phyloP scores from a whole-genome alignment of 2,329 filamentous ascomycete species.

The Colletotrichum sp. region DNA sequence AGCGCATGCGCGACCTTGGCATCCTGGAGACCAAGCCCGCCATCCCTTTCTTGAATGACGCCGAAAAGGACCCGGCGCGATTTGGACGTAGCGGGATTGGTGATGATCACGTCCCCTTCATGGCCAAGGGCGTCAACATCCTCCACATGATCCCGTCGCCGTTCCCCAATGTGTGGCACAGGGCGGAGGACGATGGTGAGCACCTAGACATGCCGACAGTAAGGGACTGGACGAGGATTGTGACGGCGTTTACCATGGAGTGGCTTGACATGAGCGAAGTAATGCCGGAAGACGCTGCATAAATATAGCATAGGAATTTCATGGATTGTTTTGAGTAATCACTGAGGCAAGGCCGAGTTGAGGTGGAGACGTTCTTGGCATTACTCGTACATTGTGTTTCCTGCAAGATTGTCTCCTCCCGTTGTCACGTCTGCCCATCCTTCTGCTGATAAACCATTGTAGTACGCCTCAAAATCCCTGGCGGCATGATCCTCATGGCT shows the following conservation, averaged over 20 bases:
- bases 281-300: constrained; percentile 25
- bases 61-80: constrained; percentile 44
- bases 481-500: not conserved
- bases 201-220: constrained; percentile 75
- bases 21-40: constrained; percentile 49
- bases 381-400: not conserved
- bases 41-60: constrained; percentile 61
- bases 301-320: not conserved
- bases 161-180: constrained; percentile 78
- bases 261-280: constrained; percentile 73
- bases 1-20: constrained; percentile 63
- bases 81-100: constrained; percentile 50
- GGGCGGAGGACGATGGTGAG: constrained; percentile 71
- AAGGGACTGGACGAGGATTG: constrained; percentile 77
- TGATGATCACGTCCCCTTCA: constrained; percentile 82
- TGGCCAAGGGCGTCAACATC: constrained; percentile 75
- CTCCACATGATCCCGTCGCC: constrained; percentile 77
- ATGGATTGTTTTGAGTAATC: not conserved
- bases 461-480: not conserved
- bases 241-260: constrained; percentile 76
- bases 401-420: not conserved
- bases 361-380: not conserved
- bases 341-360: not conserved
- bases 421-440: not conserved
- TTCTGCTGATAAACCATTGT: not conserved